These are phyloP conservation scores for Cucurbita pepo DNA, from an alignment of 306 rosid genomes.

Conservation along the genomic window DNA sequence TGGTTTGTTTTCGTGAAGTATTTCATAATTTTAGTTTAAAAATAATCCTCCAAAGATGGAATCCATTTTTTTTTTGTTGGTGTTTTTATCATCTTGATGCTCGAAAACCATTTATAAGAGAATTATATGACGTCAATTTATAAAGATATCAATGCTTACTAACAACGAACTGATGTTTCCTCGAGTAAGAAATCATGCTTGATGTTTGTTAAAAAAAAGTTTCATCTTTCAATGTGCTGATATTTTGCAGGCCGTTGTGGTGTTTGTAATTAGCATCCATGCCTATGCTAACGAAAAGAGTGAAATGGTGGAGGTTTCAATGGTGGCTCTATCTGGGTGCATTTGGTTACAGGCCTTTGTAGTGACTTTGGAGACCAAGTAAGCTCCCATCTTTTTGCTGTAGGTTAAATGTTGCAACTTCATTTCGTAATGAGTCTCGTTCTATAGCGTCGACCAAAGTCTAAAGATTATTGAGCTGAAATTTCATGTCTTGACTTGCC, in stretches of 20 bases:
- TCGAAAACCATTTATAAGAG: no score
- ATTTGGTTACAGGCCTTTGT: slow-evolving; percentile 98
- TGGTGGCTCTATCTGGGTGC: slow-evolving; percentile 97
- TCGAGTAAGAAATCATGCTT: neutral
- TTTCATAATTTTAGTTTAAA: neutral
- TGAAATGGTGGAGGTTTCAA: slow-evolving; percentile 82
- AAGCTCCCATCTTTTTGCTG: slow-evolving; percentile 19
- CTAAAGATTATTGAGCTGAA: neutral
- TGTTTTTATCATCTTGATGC: no score
- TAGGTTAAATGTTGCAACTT: neutral
- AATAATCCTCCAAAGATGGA: neutral
- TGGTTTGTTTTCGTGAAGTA: neutral
- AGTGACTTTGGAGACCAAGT: slow-evolving; percentile 83
- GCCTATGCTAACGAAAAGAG: slow-evolving; percentile 80
- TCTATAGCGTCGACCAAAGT: neutral
- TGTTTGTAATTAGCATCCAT: slow-evolving; percentile 74
- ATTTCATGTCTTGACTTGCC: neutral
- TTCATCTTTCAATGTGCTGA: neutral
- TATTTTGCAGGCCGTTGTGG: slow-evolving; percentile 64
- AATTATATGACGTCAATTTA: neutral
- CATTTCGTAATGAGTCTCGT: neutral
- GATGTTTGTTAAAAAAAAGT: neutral
- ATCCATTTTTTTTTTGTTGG: no score
- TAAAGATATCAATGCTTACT: neutral
- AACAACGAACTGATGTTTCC: neutral